Percentiles rank a stretch among this genome's conserved stretches.
These are phyloP conservation scores for Chamaecrista fasciculata DNA, from an alignment of 306 rosid genomes.

Conservation along the genomic window DNA sequence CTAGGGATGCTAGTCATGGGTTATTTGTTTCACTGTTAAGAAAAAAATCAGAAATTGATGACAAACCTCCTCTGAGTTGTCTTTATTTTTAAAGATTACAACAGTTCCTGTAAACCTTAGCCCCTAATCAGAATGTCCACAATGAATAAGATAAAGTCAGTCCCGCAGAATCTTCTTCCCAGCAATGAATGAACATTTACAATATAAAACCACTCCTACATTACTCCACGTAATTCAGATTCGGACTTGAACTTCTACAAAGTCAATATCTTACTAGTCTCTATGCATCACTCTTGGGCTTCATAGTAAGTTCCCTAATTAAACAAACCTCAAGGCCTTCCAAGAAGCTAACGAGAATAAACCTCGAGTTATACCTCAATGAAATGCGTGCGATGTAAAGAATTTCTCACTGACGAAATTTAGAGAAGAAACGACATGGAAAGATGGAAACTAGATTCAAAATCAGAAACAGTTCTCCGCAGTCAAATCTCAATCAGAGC, in stretches of 20 bases:
- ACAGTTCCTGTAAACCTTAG: background rate
- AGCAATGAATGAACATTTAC: background rate
- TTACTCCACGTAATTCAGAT: conserved; percentile 11
- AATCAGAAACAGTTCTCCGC: conserved; percentile 15
- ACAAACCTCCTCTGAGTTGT: background rate
- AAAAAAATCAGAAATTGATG: background rate
- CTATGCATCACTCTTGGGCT: background rate
- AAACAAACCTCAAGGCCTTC: background rate
- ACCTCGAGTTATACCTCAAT: background rate
- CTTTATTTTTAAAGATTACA: conserved; percentile 13
- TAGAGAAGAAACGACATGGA: conserved; percentile 6
- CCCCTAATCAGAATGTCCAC: conserved; percentile 22
- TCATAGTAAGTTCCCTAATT: background rate
- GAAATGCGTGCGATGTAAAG: background rate
- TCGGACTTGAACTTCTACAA: background rate
- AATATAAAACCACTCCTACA: background rate
- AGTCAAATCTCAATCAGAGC: conserved; percentile 23
- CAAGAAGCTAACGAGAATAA: background rate
- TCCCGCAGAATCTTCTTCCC: background rate
- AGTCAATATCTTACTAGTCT: background rate
- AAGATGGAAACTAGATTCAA: conserved; percentile 33
- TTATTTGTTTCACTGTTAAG: background rate
- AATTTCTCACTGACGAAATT: conserved; percentile 16
- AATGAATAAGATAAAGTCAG: background rate
- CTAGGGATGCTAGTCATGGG: background rate